A percentile compares a stretch with the other conserved stretches of the same genome.
phyloP scores from a whole-genome alignment of 176 grass and related monocot genomes.

The Bonia amplexicaulis region DNA sequence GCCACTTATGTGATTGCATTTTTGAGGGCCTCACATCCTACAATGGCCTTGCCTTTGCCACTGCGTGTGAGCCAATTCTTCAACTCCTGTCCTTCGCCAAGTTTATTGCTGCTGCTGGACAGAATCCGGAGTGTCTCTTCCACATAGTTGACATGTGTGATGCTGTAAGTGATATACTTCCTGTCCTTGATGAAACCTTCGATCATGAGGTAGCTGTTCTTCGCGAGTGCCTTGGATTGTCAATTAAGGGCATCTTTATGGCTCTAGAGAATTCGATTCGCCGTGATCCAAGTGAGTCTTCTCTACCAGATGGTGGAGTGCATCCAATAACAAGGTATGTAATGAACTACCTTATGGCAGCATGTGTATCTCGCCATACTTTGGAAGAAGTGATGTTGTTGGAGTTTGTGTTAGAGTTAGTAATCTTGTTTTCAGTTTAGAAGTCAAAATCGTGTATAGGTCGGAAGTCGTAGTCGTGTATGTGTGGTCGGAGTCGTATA shows the following conservation, averaged over 20 bases:
- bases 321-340: conserved; percentile 60
- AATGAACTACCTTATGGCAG: conserved; percentile 50
- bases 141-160: conserved; percentile 55
- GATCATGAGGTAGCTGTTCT: conserved; percentile 18
- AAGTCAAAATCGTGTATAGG: too few species aligned
- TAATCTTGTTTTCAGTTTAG: too few species aligned
- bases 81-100: conserved; percentile 30
- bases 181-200: conserved; percentile 33
- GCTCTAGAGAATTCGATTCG: conserved; percentile 44
- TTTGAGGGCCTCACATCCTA: conserved; percentile 30
- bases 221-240: conserved; percentile 25
- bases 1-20: conserved; percentile 35
- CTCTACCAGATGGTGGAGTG: conserved; percentile 35
- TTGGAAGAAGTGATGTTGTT: conserved; percentile 44
- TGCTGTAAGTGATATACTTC: conserved; percentile 26
- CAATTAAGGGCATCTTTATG: conserved; percentile 47
- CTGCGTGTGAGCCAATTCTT: conserved; percentile 25
- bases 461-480: too few species aligned
- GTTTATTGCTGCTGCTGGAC: conserved; percentile 17
- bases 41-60: conserved; percentile 27
- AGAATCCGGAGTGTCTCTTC: conserved; percentile 44
- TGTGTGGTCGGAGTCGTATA: too few species aligned
- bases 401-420: too few species aligned
- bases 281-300: conserved; percentile 24
- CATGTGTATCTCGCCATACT: conserved; percentile 41